These are phyloP conservation scores for Chlamydomonas sp. DNA, from an alignment of 139 green algal genomes.

Conservation along the genomic window DNA sequence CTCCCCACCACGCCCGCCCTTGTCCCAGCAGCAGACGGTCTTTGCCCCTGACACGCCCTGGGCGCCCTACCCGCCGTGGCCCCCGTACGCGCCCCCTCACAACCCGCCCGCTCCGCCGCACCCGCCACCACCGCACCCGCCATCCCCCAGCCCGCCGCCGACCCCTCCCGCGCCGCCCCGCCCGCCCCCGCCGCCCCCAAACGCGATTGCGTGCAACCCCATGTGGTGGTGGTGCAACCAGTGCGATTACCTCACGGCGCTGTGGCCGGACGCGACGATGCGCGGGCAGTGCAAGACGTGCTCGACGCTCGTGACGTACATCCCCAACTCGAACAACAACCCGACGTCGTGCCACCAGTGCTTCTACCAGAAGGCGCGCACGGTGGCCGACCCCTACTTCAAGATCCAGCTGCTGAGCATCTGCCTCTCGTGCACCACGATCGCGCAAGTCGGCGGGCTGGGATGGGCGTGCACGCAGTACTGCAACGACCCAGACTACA, in stretches of 20 bases:
- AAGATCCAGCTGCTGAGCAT: too few species aligned
- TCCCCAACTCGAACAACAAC: too few species aligned
- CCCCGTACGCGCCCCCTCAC: neutral
- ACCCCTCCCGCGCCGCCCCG: neutral
- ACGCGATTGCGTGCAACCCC: slow-evolving; percentile 2
- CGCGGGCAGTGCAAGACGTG: neutral
- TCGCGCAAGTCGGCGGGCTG: too few species aligned
- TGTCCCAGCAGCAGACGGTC: neutral
- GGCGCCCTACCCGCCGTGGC: slow-evolving; percentile 2
- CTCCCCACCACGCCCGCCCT: slow-evolving; percentile 3
- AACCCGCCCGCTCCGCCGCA: neutral
- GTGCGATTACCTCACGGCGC: slow-evolving; percentile 2
- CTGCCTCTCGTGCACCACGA: too few species aligned
- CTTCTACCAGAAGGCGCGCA: too few species aligned
- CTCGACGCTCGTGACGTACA: neutral
- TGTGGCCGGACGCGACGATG: neutral
- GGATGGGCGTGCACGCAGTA: too few species aligned
- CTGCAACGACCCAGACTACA: too few species aligned
- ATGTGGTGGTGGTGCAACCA: slow-evolving; percentile 3
- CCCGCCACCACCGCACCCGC: neutral
- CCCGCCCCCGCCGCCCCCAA: neutral
- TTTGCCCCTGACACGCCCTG: neutral
- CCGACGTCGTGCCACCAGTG: too few species aligned
- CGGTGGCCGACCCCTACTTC: too few species aligned
- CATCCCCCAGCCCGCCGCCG: neutral